phyloP scores from a whole-genome alignment of 2,329 filamentous ascomycete genomes.

The Pseudogymnoascus sp. region DNA sequence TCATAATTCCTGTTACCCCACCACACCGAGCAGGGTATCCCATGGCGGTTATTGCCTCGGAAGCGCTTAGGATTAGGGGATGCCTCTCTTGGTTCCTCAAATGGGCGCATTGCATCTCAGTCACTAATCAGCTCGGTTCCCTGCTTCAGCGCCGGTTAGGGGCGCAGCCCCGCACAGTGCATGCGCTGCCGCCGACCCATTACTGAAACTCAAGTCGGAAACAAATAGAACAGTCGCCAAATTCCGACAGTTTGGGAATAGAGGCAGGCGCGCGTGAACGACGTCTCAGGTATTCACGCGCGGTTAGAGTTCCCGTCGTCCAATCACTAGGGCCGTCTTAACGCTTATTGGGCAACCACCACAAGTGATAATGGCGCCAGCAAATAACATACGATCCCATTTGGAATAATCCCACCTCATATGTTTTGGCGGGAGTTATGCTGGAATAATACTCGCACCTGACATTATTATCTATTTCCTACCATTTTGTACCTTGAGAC shows the following conservation, averaged over 20 bases:
- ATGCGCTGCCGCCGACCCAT: neutral
- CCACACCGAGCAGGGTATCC: neutral
- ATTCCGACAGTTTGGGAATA: neutral
- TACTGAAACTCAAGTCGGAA: neutral
- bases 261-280: neutral
- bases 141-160: neutral
- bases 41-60: neutral
- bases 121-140: neutral
- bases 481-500: neutral
- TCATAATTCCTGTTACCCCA: neutral
- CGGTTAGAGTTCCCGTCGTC: neutral
- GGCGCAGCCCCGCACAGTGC: neutral
- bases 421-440: too few species aligned
- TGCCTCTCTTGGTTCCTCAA: neutral
- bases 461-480: neutral
- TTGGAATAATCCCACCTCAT: neutral
- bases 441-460: neutral
- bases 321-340: neutral
- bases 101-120: neutral
- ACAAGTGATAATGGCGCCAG: neutral
- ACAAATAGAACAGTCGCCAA: neutral
- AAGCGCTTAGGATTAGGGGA: neutral
- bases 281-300: neutral
- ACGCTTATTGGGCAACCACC: neutral
- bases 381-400: neutral